These are phyloP conservation scores for Paecilomyces variotii DNA, from an alignment of 2,329 filamentous ascomycete genomes.

Conservation along the genomic window DNA sequence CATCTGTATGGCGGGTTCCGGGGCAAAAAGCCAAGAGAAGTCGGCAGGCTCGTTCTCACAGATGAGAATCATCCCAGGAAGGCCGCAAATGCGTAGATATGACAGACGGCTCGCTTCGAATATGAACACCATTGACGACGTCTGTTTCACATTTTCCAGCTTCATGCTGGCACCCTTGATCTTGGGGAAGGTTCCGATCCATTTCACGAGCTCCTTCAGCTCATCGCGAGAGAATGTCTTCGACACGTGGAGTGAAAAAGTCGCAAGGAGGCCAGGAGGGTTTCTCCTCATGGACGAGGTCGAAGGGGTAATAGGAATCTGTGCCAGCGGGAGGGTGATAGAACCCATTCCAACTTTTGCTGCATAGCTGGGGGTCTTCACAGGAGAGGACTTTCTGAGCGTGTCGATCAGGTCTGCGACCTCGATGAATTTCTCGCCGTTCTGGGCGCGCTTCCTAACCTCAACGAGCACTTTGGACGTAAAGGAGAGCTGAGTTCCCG, in stretches of 20 bases:
- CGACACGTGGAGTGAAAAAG: slow-evolving; percentile 1
- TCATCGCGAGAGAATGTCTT: not conserved
- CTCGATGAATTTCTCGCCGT: not conserved
- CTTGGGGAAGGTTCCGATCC: not conserved
- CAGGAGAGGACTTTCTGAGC: not conserved
- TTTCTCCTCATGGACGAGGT: not conserved
- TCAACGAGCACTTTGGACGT: slow-evolving; percentile 3
- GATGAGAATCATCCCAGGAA: slow-evolving; percentile 2
- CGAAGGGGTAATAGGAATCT: not conserved
- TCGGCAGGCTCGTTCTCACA: slow-evolving; percentile 3
- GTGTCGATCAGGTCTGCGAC: not conserved
- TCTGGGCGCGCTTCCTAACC: not conserved
- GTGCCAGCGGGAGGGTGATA: not conserved
- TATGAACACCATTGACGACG: slow-evolving; percentile 1
- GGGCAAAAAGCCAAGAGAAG: slow-evolving; percentile 5
- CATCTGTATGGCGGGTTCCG: slow-evolving; percentile 5
- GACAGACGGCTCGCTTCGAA: slow-evolving; percentile 1
- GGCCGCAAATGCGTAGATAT: slow-evolving; percentile 1
- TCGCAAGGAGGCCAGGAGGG: not conserved
- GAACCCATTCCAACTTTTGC: not conserved
- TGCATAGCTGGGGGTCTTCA: not conserved
- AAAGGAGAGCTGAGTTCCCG: not conserved
- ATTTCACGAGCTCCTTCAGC: slow-evolving; percentile 1
- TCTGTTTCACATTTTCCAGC: slow-evolving; percentile 1
- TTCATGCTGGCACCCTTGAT: not conserved